Base-by-base conservation (phyloP, 2,329 filamentous ascomycete genomes). In the Aureobasidium musti region DNA sequence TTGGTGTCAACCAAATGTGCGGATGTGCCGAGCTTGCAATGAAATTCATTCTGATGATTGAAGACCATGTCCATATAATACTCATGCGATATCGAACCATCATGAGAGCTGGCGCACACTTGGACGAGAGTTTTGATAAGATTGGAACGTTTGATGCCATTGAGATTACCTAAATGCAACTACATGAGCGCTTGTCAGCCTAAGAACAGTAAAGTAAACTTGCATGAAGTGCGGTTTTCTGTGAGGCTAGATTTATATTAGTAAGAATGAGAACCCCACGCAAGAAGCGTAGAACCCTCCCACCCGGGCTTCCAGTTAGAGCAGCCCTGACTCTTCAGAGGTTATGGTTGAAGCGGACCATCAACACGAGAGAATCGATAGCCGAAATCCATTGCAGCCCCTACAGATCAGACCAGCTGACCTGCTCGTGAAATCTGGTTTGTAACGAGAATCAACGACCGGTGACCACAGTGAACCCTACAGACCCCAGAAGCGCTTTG, bases 201-300 rank as follows among this genome's bases (percentile, higher is more conserved):
- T n/a, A 59, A n/a, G 37, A 41, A 43, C 30, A 28, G 19, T 23
- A 26, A 41, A 8, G n/a, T 45, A 45, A n/a, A n/a, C n/a, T 45
- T 11, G 19, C 19, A n/a, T 45, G 17, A 23, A 21, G 10, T 19
- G n/a, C n/a, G n/a, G n/a, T 23, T 45, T 45, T 10, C 6, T n/a
- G 5, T 23, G 43, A 19, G n/a, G 43, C 43, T 26, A 8, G 11
- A 26, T 35, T 35, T 35, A 35, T 35, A 11, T 35, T 35, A 35
- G 33, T 52, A 47, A 63, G 10, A 63, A 53, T 41, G 35, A 63
- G 47, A 53, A 30, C 60, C 60, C 60, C 26, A 53, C 60, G 60
- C 47, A 41, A 2, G 23, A 53, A 52, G 47, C 60, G 60, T 14
- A 53, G 33, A 52, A 63, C 60, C 60, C 60, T 63, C 60, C 60